These are phyloP conservation scores for Urtica urens DNA, from an alignment of 306 rosid species.

Conservation along the genomic window DNA sequence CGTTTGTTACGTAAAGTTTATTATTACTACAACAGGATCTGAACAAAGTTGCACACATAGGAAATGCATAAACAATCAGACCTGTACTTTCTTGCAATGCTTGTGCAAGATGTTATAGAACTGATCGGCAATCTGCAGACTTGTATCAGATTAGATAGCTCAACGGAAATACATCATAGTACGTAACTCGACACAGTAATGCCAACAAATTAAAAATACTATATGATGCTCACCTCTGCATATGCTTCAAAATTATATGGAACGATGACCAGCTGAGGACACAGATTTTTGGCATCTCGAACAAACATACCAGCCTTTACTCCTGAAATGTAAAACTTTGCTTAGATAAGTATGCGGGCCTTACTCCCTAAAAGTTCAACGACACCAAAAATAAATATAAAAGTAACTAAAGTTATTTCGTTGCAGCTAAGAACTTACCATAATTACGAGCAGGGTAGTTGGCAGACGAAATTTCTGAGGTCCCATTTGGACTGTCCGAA, in stretches of 20 bases:
- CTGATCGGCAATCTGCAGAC: conserved; percentile 84
- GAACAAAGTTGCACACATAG: conserved; percentile 10
- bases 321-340: conserved; percentile 35
- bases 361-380: not conserved
- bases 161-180: not conserved
- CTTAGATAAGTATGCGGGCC: conserved; percentile 2
- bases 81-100: conserved; percentile 81
- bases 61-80: conserved; percentile 21
- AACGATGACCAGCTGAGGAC: conserved; percentile 65
- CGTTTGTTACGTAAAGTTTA: conserved; percentile 12
- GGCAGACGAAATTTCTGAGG: conserved; percentile 94
- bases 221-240: conserved; percentile 47
- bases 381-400: conserved; percentile 1
- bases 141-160: conserved; percentile 12
- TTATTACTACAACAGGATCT: not conserved
- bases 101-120: conserved; percentile 75
- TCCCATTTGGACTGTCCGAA: conserved; percentile 79
- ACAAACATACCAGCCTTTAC: conserved; percentile 88
- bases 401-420: conserved; percentile 7
- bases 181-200: too few relatives aligned
- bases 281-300: conserved; percentile 75
- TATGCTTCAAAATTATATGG: conserved; percentile 92
- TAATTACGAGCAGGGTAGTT: conserved; percentile 90
- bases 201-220: too few relatives aligned
- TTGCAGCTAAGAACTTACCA: conserved; percentile 40